A percentile compares a stretch with the other conserved stretches of the same genome.
Conservation (phyloP, 495 filamentous ascomycete species). For the Letharia columbiana region DNA sequence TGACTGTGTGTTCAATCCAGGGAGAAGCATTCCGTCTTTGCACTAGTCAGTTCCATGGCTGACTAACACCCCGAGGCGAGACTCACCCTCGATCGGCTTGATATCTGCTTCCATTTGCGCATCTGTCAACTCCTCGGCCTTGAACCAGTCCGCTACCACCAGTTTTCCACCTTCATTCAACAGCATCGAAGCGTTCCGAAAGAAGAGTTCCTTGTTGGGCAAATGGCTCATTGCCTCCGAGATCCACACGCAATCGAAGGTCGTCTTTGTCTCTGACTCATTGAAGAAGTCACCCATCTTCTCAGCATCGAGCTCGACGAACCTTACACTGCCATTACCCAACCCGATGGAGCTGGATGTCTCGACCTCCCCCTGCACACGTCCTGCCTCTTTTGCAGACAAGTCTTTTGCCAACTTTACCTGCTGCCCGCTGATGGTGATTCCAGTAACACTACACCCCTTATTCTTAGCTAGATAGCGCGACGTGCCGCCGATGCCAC, state of each 20-base stretch:
- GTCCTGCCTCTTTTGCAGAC: constrained; percentile 27
- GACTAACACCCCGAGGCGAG: not conserved
- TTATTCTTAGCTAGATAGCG: constrained; percentile 42
- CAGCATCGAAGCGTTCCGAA: constrained; percentile 38
- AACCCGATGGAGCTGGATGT: constrained; percentile 23
- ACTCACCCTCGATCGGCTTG: constrained; percentile 44
- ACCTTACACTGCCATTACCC: constrained; percentile 37
- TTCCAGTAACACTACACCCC: constrained; percentile 42
- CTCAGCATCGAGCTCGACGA: constrained; percentile 51
- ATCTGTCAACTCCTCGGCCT: constrained; percentile 36
- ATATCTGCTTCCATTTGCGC: constrained; percentile 43
- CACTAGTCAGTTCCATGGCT: constrained; percentile 7
- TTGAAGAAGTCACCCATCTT: constrained; percentile 46
- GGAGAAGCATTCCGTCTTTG: constrained; percentile 49
- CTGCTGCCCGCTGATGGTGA: constrained; percentile 49
- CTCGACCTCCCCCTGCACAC: constrained; percentile 15
- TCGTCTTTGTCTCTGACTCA: constrained; percentile 19
- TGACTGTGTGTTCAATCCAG: constrained; percentile 40
- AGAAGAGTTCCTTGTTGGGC: constrained; percentile 48
- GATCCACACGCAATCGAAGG: constrained; percentile 51
- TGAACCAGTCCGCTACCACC: constrained; percentile 51
- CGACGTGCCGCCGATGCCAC: constrained; percentile 48
- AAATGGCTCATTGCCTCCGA: constrained; percentile 51
- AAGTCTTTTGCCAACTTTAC: constrained; percentile 43
- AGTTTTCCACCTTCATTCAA: constrained; percentile 38